Conservation (phyloP, 345 rosid genomes). For the Gynandropsis gynandra region DNA sequence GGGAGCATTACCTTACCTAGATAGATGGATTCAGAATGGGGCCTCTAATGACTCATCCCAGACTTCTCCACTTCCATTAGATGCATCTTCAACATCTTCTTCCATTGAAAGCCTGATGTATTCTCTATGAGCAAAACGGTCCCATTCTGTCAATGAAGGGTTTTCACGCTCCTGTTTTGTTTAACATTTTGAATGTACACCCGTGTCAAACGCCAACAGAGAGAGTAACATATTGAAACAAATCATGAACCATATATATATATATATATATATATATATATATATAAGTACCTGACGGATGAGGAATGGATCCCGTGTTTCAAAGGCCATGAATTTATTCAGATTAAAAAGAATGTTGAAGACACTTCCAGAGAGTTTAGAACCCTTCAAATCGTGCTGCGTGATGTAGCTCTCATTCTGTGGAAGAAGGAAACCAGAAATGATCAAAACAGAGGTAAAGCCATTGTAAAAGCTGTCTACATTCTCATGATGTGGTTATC, state of each 20-base stretch:
- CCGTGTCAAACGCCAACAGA: background rate
- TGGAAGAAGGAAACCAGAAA: slow-evolving; percentile 19
- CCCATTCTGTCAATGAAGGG: slow-evolving; percentile 96
- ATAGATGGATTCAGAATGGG: slow-evolving; percentile 59
- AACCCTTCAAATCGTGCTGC: slow-evolving; percentile 63
- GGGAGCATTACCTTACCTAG: slow-evolving; percentile 35
- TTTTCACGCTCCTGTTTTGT: slow-evolving; percentile 81
- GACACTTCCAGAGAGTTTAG: slow-evolving; percentile 80
- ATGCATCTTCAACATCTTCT: slow-evolving; percentile 97
- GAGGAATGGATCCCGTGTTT: slow-evolving; percentile 91
- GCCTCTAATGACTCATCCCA: slow-evolving; percentile 99
- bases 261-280: too few species aligned
- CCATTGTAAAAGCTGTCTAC: too few species aligned
- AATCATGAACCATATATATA: too few species aligned
- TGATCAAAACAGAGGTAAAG: slow-evolving; percentile 12
- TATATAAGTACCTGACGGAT: slow-evolving; percentile 82
- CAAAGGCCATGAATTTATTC: slow-evolving; percentile 95
- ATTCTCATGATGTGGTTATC: too few species aligned
- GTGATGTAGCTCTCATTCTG: slow-evolving; percentile 67
- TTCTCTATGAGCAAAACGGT: slow-evolving; percentile 96
- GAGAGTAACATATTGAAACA: background rate
- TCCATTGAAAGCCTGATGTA: slow-evolving; percentile 95
- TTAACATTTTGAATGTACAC: background rate
- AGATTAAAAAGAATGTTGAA: slow-evolving; percentile 96
- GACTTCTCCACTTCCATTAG: slow-evolving; percentile 95